Evolutionary conservation across 352 stramenopile genomes (phyloP).

Genomic region (Globisporangium solare): DNA sequence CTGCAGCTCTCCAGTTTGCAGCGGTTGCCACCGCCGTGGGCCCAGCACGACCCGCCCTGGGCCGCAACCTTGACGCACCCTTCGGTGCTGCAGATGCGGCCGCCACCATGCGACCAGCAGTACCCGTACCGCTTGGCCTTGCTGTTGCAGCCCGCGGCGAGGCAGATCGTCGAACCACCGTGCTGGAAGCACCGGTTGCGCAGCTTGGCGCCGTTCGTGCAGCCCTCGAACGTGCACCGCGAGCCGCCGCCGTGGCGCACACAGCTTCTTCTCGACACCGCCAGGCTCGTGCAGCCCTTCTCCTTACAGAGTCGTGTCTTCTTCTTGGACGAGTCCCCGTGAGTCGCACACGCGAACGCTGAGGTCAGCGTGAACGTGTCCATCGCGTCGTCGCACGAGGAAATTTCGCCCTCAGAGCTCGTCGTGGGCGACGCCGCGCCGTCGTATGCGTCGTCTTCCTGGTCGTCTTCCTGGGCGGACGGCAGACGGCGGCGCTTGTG

Average conservation of each 20-base stretch:
- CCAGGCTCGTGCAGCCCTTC: conserved; percentile 26
- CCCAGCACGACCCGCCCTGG: conserved; percentile 32
- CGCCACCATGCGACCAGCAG: conserved; percentile 37
- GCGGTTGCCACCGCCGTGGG: conserved; percentile 38
- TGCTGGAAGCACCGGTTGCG: conserved; percentile 42
- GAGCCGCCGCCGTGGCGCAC: conserved; percentile 36
- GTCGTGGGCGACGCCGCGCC: conserved; percentile 15
- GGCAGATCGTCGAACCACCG: conserved; percentile 31
- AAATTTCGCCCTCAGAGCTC: conserved; percentile 11
- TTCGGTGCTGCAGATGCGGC: conserved; percentile 30
- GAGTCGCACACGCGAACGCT: neutral
- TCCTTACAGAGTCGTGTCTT: conserved; percentile 37
- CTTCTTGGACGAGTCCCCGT: conserved; percentile 25
- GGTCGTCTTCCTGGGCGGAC: conserved; percentile 1
- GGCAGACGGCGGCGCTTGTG: conserved; percentile 3
- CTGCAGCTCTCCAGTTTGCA: conserved; percentile 41
- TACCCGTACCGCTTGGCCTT: conserved; percentile 40
- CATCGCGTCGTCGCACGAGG: conserved; percentile 9
- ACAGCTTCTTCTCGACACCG: conserved; percentile 31
- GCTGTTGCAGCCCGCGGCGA: conserved; percentile 24
- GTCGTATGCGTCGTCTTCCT: conserved; percentile 14
- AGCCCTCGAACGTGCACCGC: conserved; percentile 29
- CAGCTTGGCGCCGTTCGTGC: conserved; percentile 35
- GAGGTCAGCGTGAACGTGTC: too few species aligned
- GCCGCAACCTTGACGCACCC: conserved; percentile 37